Conservation (phyloP, 306 rosid species). For the Glycine soja region DNA sequence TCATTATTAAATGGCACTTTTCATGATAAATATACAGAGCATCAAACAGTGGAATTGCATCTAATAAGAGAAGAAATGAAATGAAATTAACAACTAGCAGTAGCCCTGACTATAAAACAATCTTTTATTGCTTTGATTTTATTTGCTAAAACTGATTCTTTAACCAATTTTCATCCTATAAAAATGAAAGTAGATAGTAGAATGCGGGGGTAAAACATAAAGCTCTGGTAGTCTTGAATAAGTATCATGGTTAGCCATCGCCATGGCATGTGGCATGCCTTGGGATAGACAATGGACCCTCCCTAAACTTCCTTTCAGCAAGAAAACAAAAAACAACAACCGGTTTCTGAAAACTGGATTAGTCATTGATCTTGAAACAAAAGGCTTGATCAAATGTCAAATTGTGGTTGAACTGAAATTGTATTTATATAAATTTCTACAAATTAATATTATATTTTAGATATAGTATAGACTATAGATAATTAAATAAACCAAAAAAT, state of each 20-base stretch:
- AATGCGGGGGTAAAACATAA: not conserved
- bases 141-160: not conserved
- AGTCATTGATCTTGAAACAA: slow-evolving; percentile 8
- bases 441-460: too few relatives aligned
- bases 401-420: not conserved
- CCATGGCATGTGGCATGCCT: too few relatives aligned
- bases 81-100: too few relatives aligned
- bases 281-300: not conserved
- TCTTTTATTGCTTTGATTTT: not conserved
- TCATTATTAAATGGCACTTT: not conserved
- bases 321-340: not conserved
- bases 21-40: not conserved
- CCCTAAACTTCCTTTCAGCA: slow-evolving; percentile 9
- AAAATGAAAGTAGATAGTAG: not conserved
- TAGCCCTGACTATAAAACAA: too few relatives aligned
- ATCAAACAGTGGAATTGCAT: not conserved
- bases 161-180: not conserved
- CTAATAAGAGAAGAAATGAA: not conserved
- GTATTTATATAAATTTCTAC: too few relatives aligned
- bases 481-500: too few relatives aligned
- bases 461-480: too few relatives aligned
- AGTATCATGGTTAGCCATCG: not conserved
- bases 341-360: not conserved
- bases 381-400: not conserved
- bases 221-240: not conserved